Percentiles rank a stretch among this genome's conserved stretches.
Evolutionary conservation across 116 monocot species (phyloP).

Genomic region (Papilionanthe hybrid): DNA sequence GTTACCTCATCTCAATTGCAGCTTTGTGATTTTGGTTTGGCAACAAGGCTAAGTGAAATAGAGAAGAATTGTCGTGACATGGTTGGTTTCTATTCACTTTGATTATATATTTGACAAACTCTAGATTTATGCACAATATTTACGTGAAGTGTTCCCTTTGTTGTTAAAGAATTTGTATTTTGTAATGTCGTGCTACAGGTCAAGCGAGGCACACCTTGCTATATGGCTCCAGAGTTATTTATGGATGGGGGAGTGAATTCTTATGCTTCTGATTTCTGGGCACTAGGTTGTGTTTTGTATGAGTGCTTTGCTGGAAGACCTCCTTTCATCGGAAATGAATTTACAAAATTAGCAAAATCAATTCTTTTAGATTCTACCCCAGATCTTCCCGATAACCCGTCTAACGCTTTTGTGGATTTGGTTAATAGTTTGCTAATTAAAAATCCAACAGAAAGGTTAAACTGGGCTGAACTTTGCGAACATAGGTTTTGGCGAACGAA

Average conservation of each 20-base stretch:
- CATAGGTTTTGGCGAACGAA: conserved; percentile 91
- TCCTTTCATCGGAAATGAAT: conserved; percentile 75
- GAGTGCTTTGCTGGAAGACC: conserved; percentile 91
- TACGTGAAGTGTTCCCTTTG: neutral
- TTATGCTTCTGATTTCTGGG: conserved; percentile 99
- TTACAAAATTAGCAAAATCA: conserved; percentile 85
- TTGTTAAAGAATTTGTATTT: neutral
- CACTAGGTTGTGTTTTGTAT: conserved; percentile 89
- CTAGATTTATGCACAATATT: neutral
- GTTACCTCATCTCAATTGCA: conserved; percentile 24
- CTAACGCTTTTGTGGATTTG: conserved; percentile 61
- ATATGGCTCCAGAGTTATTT: conserved; percentile 99
- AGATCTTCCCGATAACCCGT: conserved; percentile 64
- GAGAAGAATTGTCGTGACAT: conserved; percentile 51
- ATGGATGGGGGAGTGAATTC: conserved; percentile 94
- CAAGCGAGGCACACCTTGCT: conserved; percentile 90
- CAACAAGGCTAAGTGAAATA: conserved; percentile 58
- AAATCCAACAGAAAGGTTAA: conserved; percentile 84
- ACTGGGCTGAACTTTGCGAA: conserved; percentile 78
- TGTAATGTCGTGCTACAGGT: conserved; percentile 42
- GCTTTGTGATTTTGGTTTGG: conserved; percentile 98
- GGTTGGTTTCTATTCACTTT: conserved; percentile 41
- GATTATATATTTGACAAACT: neutral
- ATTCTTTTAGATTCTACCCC: conserved; percentile 81
- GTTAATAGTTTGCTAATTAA: conserved; percentile 64